phyloP scores from a whole-genome alignment of 208 protist genomes.

The Phytomonas serpens region DNA sequence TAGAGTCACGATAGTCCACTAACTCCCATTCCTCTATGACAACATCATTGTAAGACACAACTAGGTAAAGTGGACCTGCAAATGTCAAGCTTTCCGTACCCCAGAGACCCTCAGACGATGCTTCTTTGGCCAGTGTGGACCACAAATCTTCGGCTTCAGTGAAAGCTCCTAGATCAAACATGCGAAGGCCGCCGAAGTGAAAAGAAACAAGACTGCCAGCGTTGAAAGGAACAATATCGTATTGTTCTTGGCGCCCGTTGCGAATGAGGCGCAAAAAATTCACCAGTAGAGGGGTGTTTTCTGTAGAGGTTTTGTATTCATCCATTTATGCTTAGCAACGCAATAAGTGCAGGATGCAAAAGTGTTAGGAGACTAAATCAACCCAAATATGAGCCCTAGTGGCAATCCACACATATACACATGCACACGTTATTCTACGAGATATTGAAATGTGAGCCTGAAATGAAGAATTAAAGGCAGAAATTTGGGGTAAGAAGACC shows the following conservation, averaged over 20 bases:
- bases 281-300: conserved; percentile 32
- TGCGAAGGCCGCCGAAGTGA: conserved; percentile 32
- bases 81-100: conserved; percentile 9
- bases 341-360: not conserved
- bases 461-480: not conserved
- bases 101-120: not conserved
- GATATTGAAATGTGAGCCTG: not conserved
- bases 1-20: conserved; percentile 33
- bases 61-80: conserved; percentile 27
- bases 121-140: conserved; percentile 6
- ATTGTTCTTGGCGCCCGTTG: conserved; percentile 25
- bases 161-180: conserved; percentile 30
- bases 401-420: not conserved
- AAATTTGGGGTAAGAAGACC: not conserved
- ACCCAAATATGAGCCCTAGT: not conserved
- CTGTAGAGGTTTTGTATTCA: conserved; percentile 17
- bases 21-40: conserved; percentile 37
- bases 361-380: not conserved
- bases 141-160: conserved; percentile 28
- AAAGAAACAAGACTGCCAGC: conserved; percentile 20
- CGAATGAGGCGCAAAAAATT: conserved; percentile 42
- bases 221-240: conserved; percentile 13
- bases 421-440: not conserved
- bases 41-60: conserved; percentile 23
- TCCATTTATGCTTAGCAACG: conserved; percentile 12